These are phyloP conservation scores for Xylariales sp. DNA, from an alignment of 2,329 filamentous ascomycete genomes.

Conservation along the genomic window DNA sequence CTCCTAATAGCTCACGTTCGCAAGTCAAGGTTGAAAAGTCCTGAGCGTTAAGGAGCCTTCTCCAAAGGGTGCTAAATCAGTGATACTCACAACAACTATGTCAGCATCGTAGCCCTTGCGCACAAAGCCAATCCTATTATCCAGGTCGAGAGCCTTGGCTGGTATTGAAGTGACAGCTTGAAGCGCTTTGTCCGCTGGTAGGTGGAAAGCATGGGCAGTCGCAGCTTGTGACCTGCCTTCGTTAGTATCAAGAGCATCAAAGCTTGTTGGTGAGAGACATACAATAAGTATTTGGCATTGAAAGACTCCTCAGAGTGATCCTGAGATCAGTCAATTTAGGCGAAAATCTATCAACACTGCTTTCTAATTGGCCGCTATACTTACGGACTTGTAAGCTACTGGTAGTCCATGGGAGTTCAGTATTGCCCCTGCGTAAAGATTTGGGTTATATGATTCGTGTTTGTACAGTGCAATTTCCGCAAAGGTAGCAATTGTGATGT, in stretches of 20 bases:
- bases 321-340: neutral
- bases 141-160: slow-evolving; percentile 36
- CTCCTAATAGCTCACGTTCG: too few species aligned
- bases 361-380: neutral
- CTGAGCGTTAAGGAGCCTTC: too few species aligned
- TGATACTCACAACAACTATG: slow-evolving; percentile 33
- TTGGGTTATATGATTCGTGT: slow-evolving; percentile 35
- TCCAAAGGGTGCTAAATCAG: too few species aligned
- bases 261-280: slow-evolving; percentile 3
- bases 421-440: slow-evolving; percentile 33
- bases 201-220: slow-evolving; percentile 34
- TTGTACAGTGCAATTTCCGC: slow-evolving; percentile 37
- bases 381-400: slow-evolving; percentile 37
- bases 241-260: neutral
- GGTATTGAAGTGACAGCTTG: slow-evolving; percentile 41
- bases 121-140: slow-evolving; percentile 38
- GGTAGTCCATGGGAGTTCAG: slow-evolving; percentile 33
- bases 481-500: slow-evolving; percentile 38
- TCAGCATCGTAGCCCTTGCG: slow-evolving; percentile 44
- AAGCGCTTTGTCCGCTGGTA: slow-evolving; percentile 34
- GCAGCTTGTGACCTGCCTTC: slow-evolving; percentile 29
- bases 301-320: slow-evolving; percentile 29
- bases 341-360: neutral
- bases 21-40: too few species aligned
- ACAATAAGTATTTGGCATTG: slow-evolving; percentile 36